Conservation (phyloP, 2,329 filamentous ascomycete species). For the Curvularia eragrostidis region DNA sequence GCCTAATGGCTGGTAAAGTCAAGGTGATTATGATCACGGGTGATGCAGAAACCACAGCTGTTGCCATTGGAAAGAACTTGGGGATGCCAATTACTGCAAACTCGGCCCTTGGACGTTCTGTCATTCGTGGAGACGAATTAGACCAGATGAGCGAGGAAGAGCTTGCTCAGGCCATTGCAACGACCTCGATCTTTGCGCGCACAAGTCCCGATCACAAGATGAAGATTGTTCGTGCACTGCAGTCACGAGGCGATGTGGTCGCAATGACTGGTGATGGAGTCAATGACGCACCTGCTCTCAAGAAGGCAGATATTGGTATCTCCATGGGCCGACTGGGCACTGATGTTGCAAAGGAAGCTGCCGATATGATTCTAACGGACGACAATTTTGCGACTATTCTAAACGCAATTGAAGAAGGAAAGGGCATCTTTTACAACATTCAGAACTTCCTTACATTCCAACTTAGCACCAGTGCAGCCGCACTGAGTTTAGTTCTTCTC, state of each 20-base stretch:
- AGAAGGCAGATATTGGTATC: constrained; percentile 97
- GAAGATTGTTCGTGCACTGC: constrained; percentile 91
- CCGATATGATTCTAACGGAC: constrained; percentile 91
- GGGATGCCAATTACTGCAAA: constrained; percentile 82
- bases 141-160: constrained; percentile 88
- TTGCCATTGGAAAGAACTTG: constrained; percentile 93
- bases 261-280: constrained; percentile 99
- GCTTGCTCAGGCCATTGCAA: constrained; percentile 81
- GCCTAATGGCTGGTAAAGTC: constrained; percentile 90
- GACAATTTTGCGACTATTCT: constrained; percentile 93
- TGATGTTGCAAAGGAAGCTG: constrained; percentile 94
- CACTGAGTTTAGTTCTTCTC: constrained; percentile 86
- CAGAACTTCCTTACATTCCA: constrained; percentile 99
- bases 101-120: constrained; percentile 67
- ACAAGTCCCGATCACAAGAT: constrained; percentile 98
- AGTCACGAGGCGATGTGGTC: constrained; percentile 92
- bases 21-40: constrained; percentile 99
- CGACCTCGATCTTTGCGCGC: constrained; percentile 92
- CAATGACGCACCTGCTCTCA: constrained; percentile 94
- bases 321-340: constrained; percentile 95
- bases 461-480: constrained; percentile 93
- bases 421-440: constrained; percentile 99
- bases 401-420: constrained; percentile 95
- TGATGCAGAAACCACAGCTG: constrained; percentile 90
- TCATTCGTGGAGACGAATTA: constrained; percentile 89